Percentiles rank a stretch among this genome's conserved stretches.
Conservation (phyloP, 2,329 filamentous ascomycete genomes). For the Sarocladium strictum region DNA sequence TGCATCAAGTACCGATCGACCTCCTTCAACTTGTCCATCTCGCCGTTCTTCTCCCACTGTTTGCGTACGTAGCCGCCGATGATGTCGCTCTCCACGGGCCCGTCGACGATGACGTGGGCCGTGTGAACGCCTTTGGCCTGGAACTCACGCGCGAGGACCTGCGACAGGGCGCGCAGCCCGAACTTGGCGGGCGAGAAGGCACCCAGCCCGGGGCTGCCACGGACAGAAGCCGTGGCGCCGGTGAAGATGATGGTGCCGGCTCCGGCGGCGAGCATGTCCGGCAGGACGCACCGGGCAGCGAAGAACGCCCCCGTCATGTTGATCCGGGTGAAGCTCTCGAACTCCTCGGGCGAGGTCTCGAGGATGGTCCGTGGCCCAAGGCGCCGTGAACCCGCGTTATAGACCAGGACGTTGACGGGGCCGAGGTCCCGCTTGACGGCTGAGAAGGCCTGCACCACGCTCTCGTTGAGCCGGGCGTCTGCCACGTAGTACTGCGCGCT, state of each 20-base stretch:
- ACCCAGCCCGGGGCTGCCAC: constrained; percentile 62
- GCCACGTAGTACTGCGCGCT: background rate
- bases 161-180: constrained; percentile 65
- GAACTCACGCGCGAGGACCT: constrained; percentile 77
- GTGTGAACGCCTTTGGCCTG: constrained; percentile 80
- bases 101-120: constrained; percentile 76
- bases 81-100: constrained; percentile 70
- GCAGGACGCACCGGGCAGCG: background rate
- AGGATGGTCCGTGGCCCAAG: background rate
- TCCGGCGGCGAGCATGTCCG: background rate
- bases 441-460: background rate
- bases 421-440: background rate
- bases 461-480: background rate
- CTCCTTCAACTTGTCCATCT: constrained; percentile 35
- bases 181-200: constrained; percentile 77
- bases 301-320: background rate
- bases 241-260: constrained; percentile 67
- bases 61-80: background rate
- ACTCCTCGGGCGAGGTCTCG: background rate
- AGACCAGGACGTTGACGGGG: background rate
- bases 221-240: constrained; percentile 75
- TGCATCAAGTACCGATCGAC: constrained; percentile 57
- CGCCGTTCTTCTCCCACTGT: background rate
- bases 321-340: background rate
- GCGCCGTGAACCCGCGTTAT: background rate